Evolutionary conservation across 2,329 filamentous ascomycete species (phyloP), one percentile per base, ranked within the genome.

Genomic region (Penicillium sp.): DNA sequence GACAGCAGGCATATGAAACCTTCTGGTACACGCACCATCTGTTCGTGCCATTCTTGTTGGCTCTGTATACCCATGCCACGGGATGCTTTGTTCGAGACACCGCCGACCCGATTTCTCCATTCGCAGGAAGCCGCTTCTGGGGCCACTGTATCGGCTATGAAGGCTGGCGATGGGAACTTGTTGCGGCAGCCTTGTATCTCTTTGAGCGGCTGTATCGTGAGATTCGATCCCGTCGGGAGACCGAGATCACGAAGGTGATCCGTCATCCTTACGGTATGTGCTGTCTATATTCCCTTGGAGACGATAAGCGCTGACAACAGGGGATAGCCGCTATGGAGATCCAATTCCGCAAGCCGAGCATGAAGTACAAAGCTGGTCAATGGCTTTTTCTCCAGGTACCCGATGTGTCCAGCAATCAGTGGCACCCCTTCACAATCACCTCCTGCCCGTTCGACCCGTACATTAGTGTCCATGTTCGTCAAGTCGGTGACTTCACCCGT

Each of bases 21-120:
- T 99, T 99, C 76, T 99, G 95, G 95, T 99, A 99, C 79, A 96
- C 92, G 0, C 95, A 99, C 78, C 95, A 99, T 71, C 85, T 99
- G n/a, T 98, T 98, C 72, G 90, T 99, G 61, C 94, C 95, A 1
- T 99, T 99, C 77, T 79, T 98, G 71, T 83, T 99, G 47, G 94
- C 86, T 48, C 87, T 99, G 67, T 99, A 98, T 78, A 98, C 94
- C 12, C 95, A 99, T 76, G 94, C 95, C 1, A 91, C 91, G 7
- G 93, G 92, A 60, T 99, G 95, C 79, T 99, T 99, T 79, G 95
- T 99, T 41, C 90, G 95, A 67, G 93, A 97, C 73, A 89, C 88
- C 1, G 76, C 82, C 5, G 71, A 86, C 0, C 85, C 88, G 1
- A 84, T 88, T 67, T 97, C 93, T 7, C 95, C 95, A 2, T 95